phyloP scores from a whole-genome alignment of 352 stramenopile species.

The Peronospora destructor region DNA sequence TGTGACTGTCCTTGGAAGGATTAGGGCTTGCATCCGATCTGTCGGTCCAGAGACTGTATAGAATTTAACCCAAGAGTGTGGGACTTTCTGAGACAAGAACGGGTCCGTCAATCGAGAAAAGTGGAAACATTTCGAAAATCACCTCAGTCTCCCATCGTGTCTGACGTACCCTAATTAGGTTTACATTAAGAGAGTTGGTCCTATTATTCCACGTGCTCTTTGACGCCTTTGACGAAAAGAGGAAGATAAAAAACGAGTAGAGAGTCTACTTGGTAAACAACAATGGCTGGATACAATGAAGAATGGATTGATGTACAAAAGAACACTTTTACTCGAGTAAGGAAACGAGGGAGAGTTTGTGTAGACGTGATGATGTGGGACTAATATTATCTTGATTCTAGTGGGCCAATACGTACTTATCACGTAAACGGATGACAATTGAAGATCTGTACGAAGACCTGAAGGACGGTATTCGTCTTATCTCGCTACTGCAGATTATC shows the following conservation, averaged over 20 bases:
- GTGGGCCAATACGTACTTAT: constrained; percentile 89
- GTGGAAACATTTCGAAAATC: constrained; percentile 6
- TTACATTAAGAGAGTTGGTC: no score
- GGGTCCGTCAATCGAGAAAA: constrained; percentile 15
- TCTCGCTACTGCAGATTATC: constrained; percentile 86
- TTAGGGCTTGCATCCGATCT: constrained; percentile 9
- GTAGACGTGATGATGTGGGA: neutral
- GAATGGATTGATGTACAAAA: constrained; percentile 90
- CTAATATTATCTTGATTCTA: constrained; percentile 26
- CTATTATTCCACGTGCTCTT: no score
- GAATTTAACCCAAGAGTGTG: constrained; percentile 12
- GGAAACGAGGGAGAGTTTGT: constrained; percentile 1
- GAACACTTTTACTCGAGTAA: constrained; percentile 86
- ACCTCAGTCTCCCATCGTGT: neutral
- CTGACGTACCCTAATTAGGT: no score
- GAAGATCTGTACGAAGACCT: constrained; percentile 87
- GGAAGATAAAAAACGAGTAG: no score
- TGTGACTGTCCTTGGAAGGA: neutral
- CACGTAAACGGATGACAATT: constrained; percentile 83
- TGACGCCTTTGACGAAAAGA: no score
- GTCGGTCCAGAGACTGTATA: constrained; percentile 8
- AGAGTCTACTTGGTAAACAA: no score
- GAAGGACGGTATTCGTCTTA: constrained; percentile 79
- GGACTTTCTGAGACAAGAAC: constrained; percentile 1
- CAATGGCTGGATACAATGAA: constrained; percentile 60